Evolutionary conservation across 805 yeast genomes (phyloP), one percentile per base, ranked within the genome.

Genomic region (Cyberlindnera suaveolens): DNA sequence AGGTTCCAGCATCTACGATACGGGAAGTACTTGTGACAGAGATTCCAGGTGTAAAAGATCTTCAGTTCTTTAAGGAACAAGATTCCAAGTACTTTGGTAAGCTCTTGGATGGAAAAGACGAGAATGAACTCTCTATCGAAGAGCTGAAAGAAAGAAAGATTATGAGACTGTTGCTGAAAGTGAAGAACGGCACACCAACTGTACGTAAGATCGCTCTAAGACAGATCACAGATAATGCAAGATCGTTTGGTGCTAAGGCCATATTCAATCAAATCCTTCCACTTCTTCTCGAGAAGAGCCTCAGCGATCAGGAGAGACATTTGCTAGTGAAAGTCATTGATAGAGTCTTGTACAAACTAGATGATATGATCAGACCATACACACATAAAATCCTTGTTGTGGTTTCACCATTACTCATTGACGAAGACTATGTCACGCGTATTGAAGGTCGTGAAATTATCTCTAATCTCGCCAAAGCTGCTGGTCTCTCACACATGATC

Each of bases 291-390:
- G 96, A 87, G 48, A 78, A 78, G 33, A 62, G 75, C 4, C 63
- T 89, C 23, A 91, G 82, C 50, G 93, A 85, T 38, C 85, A 80
- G 50, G 97, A 91, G 60, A 72, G 96, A 15, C 95, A 87, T 64
- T 60, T 88, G 11, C 66, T 91, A 43, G 84, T 88, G 13, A 90
- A 89, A 60, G 75, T 86, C 8, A 65, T 85, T 13, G 87, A 81
- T 31, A 67, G 96, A 31, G 68, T 87, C 0, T 60, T 90, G 7
- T 78, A 75, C 57, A 80, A 73, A 49, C 64, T 90, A 14, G 88
- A 80, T 32, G 83, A 75, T 36, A 57, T 70, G 40, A 72, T 87
- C 3, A 66, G 82, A 36, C 96, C 96, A 0, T 85, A 70, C 51
- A 78, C 95, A 0, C 84, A 78, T 47, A 78, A 80, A 52, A 77